Base-by-base conservation (phyloP, 345 rosid genomes). In the Pugionium cornutum region DNA sequence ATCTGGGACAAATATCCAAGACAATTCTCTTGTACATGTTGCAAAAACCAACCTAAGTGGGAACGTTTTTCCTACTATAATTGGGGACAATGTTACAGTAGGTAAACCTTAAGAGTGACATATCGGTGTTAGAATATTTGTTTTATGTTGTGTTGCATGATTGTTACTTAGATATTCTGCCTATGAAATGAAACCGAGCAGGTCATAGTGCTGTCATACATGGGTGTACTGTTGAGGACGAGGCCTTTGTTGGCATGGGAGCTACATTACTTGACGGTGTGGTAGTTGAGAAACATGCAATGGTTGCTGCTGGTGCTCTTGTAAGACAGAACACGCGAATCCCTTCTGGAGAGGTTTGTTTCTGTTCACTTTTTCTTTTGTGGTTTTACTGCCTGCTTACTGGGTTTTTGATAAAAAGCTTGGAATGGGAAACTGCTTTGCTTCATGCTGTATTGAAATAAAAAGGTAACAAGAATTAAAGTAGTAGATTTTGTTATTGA, bases 251-350 rank as follows among this genome's bases (percentile, higher is more conserved):
- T 71, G 96, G 96, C 27, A 88, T 88, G 97, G 89, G 94, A 58
- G 91, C 97, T 60, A 83, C 89, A 36, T 78, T 91, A 57, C 87
- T 91, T 4, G 97, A 91, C 66, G 97, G 96, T 59, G 91, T 77
- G 27, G 82, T 79, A 73, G 94, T 91, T 62, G 96, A 88, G 84
- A 91, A 86, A 77, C 80, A 88, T 82, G 88, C 83, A 61, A 88
- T 91, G 91, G 89, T 91, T 76, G 94, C 96, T 80, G 97, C 97
- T 7, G 97, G 97, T 67, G 78, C 97, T 46, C 94, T 91, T 69
- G 97, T 91, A 56, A 80, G 77, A 74, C 91, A 88, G 78, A 86
- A 88, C 60, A 83, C 96, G 1, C 84, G 64, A 79, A 86, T 91
- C 58, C 97, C 96, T 29, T 71, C 85, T 49, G 89, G 94, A 75